phyloP scores from a whole-genome alignment of 257 asterid species.

The Nemophila menziesii region DNA sequence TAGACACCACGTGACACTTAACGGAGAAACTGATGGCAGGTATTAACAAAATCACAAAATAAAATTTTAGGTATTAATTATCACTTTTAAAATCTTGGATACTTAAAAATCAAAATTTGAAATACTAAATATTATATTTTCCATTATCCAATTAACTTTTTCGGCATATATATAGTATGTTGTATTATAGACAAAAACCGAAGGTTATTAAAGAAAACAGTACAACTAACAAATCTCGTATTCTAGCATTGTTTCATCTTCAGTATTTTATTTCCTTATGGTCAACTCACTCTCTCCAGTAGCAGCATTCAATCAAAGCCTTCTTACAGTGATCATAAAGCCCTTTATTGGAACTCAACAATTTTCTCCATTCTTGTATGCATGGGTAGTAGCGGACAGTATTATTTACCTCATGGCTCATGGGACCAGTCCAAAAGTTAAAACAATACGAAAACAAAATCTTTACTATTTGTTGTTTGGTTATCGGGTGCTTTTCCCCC shows the following conservation, averaged over 20 bases:
- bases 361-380: conserved; percentile 13
- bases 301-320: conserved; percentile 12
- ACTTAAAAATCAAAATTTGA: too few relatives aligned
- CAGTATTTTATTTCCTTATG: conserved; percentile 2
- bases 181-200: neutral
- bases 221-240: too few relatives aligned
- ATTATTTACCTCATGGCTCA: conserved; percentile 6
- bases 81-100: too few relatives aligned
- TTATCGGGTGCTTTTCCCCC: too few relatives aligned
- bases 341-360: conserved; percentile 32
- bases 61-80: too few relatives aligned
- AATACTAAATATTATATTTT: too few relatives aligned
- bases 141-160: too few relatives aligned
- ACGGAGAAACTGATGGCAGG: too few relatives aligned
- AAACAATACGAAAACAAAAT: neutral
- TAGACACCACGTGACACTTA: too few relatives aligned
- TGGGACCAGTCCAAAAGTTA: conserved; percentile 18
- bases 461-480: too few relatives aligned
- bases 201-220: neutral
- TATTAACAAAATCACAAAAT: too few relatives aligned
- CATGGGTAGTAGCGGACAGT: conserved; percentile 13
- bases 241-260: neutral
- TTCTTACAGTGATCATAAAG: conserved; percentile 12
- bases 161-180: too few relatives aligned
- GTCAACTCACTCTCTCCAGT: conserved; percentile 20